Evolutionary conservation across 1,139 yeast genomes (phyloP).

Genomic region (Candida glucosophila): DNA sequence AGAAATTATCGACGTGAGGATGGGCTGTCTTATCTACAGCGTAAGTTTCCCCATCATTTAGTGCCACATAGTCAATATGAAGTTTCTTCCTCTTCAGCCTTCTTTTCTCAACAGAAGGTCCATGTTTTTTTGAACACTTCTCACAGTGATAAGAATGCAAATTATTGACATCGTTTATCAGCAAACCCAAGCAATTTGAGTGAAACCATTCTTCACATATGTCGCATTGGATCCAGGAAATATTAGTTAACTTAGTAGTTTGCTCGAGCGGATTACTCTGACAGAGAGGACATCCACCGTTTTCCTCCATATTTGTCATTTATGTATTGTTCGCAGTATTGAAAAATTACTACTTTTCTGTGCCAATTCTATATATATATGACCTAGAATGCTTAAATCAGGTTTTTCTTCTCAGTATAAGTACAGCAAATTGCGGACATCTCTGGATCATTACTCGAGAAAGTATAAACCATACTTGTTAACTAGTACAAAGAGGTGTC

Average conservation of each 20-base stretch:
- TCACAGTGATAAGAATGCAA: conserved; percentile 49
- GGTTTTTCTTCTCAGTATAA: too few relatives aligned
- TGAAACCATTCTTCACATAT: conserved; percentile 59
- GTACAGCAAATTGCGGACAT: background rate
- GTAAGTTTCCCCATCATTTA: conserved; percentile 63
- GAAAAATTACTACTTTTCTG: too few relatives aligned
- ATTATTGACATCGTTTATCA: conserved; percentile 24
- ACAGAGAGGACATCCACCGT: conserved; percentile 14
- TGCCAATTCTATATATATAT: too few relatives aligned
- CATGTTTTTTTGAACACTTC: conserved; percentile 34
- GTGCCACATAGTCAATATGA: conserved; percentile 68
- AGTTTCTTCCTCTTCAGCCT: conserved; percentile 47
- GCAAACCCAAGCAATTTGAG: conserved; percentile 36
- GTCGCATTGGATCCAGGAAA: conserved; percentile 56
- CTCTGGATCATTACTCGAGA: background rate
- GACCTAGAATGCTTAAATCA: too few relatives aligned
- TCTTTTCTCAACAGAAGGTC: conserved; percentile 48
- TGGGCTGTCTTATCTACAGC: conserved; percentile 52
- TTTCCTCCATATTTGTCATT: conserved; percentile 7
- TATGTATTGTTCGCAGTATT: too few relatives aligned
- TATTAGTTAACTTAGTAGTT: conserved; percentile 3
- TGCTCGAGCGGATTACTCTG: conserved; percentile 7
- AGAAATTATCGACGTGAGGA: conserved; percentile 46
- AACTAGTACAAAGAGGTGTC: background rate
- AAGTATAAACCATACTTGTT: conserved; percentile 1